A percentile compares a stretch with the other conserved stretches of the same genome.
These are phyloP conservation scores for Aaosphaeria arxii DNA, from an alignment of 2,329 filamentous ascomycete genomes.

Conservation along the genomic window DNA sequence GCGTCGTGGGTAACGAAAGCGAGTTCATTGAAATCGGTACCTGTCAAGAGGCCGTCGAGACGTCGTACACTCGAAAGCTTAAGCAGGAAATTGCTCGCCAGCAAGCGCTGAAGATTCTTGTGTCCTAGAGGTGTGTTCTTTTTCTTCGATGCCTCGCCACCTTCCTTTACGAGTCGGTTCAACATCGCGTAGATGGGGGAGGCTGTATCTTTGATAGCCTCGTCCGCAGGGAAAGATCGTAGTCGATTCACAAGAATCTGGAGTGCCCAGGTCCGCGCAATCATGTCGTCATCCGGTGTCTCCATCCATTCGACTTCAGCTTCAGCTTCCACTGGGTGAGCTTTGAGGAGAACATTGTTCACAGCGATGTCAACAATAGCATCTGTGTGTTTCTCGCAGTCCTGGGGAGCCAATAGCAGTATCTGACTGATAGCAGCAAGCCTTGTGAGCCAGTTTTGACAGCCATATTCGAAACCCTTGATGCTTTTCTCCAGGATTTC, in stretches of 20 bases:
- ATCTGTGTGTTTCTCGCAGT: constrained; percentile 67
- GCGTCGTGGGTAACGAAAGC: constrained; percentile 79
- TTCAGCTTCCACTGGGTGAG: constrained; percentile 55
- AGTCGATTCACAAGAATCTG: constrained; percentile 85
- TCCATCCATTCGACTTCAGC: constrained; percentile 53
- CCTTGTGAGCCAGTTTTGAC: constrained; percentile 70
- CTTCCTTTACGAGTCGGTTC: constrained; percentile 68
- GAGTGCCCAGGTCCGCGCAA: constrained; percentile 79
- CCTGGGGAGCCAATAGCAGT: constrained; percentile 69
- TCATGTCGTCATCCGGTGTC: constrained; percentile 73
- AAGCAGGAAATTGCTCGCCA: constrained; percentile 73
- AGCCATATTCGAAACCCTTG: constrained; percentile 70
- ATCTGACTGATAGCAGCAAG: constrained; percentile 71
- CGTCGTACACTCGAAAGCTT: constrained; percentile 78
- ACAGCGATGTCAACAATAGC: constrained; percentile 76
- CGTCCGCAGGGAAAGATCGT: constrained; percentile 54
- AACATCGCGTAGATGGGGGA: constrained; percentile 74
- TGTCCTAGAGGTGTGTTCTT: constrained; percentile 72
- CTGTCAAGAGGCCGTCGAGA: constrained; percentile 72
- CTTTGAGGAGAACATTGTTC: constrained; percentile 69
- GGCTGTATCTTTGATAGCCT: constrained; percentile 49
- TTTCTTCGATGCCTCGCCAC: constrained; percentile 77
- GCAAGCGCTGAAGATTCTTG: constrained; percentile 74
- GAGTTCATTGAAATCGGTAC: constrained; percentile 75
- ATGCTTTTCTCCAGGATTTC: constrained; percentile 76